phyloP scores from a whole-genome alignment of 345 rosid species.

The Eucalyptus albens region DNA sequence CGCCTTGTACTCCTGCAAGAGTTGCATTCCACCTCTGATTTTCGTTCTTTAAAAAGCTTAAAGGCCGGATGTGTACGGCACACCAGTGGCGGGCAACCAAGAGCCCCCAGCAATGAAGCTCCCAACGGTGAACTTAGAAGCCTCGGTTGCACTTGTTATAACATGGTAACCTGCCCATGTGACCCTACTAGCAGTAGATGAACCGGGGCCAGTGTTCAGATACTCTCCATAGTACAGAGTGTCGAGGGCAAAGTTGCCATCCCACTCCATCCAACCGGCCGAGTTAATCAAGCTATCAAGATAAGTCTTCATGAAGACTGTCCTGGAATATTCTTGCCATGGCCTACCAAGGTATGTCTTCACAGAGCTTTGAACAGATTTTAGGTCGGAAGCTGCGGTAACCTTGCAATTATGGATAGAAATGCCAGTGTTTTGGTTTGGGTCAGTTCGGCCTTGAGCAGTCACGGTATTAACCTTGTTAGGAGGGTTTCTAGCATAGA shows the following conservation, averaged over 20 bases:
- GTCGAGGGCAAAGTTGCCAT: slow-evolving; percentile 28
- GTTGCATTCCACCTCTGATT: not conserved
- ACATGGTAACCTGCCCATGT: slow-evolving; percentile 40
- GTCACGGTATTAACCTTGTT: slow-evolving; percentile 28
- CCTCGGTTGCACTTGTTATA: slow-evolving; percentile 27
- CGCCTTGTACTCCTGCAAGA: not conserved
- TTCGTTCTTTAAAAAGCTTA: not conserved
- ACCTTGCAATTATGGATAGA: slow-evolving; percentile 42
- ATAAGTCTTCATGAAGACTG: slow-evolving; percentile 36
- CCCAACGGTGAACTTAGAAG: slow-evolving; percentile 36
- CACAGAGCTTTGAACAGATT: slow-evolving; percentile 32
- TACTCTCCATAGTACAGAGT: slow-evolving; percentile 54
- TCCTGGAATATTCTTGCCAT: slow-evolving; percentile 43
- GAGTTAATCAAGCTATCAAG: slow-evolving; percentile 37
- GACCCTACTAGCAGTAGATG: slow-evolving; percentile 26
- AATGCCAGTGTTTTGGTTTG: slow-evolving; percentile 60
- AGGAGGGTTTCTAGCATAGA: slow-evolving; percentile 36
- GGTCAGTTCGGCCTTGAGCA: slow-evolving; percentile 54
- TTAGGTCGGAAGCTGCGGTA: slow-evolving; percentile 38
- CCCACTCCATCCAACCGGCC: slow-evolving; percentile 53
- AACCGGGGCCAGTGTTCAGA: slow-evolving; percentile 36
- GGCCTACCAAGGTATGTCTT: slow-evolving; percentile 49
- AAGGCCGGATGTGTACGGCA: slow-evolving; percentile 48
- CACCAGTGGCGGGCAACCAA: slow-evolving; percentile 35
- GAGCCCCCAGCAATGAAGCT: slow-evolving; percentile 37